Conservation (phyloP, 2,329 filamentous ascomycete species). For the Diplodia sapinea region DNA sequence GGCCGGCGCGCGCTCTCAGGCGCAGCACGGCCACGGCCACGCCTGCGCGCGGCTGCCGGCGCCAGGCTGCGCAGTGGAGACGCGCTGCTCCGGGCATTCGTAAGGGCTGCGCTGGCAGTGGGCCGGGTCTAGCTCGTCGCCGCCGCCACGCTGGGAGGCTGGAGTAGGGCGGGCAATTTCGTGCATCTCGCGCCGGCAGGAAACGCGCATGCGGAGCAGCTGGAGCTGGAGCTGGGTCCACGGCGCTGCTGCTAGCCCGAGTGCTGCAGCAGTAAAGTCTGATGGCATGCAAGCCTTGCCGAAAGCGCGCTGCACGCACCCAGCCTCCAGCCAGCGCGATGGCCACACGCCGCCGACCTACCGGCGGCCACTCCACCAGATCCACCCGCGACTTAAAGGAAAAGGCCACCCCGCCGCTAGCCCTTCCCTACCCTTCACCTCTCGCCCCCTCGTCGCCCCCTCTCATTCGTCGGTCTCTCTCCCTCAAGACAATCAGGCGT, state of each 20-base stretch:
- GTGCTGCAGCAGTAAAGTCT: slow-evolving; percentile 29
- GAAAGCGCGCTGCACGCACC: slow-evolving; percentile 31
- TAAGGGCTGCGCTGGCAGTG: slow-evolving; percentile 26
- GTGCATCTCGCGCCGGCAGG: slow-evolving; percentile 15
- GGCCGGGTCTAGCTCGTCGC: slow-evolving; percentile 8
- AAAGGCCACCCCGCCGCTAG: slow-evolving; percentile 45
- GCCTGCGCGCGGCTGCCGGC: not conserved
- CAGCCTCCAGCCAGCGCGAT: slow-evolving; percentile 28
- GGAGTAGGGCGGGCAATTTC: slow-evolving; percentile 22
- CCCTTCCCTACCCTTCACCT: slow-evolving; percentile 49
- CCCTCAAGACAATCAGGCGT: slow-evolving; percentile 45
- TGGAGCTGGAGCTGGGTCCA: slow-evolving; percentile 20
- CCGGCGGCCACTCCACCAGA: slow-evolving; percentile 30
- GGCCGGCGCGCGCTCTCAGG: slow-evolving; percentile 23
- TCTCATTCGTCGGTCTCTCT: slow-evolving; percentile 51
- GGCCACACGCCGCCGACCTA: slow-evolving; percentile 26
- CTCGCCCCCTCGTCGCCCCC: slow-evolving; percentile 51
- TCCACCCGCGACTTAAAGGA: slow-evolving; percentile 32
- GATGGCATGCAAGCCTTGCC: slow-evolving; percentile 32
- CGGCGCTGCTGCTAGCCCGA: slow-evolving; percentile 18
- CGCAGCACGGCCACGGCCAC: not conserved
- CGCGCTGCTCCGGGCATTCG: slow-evolving; percentile 19
- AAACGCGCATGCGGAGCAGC: slow-evolving; percentile 29
- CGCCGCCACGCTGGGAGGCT: slow-evolving; percentile 12
- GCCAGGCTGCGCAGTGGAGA: slow-evolving; percentile 15